Evolutionary conservation across 2,329 filamentous ascomycete species (phyloP).

Genomic region (Epichloe gansuensis): DNA sequence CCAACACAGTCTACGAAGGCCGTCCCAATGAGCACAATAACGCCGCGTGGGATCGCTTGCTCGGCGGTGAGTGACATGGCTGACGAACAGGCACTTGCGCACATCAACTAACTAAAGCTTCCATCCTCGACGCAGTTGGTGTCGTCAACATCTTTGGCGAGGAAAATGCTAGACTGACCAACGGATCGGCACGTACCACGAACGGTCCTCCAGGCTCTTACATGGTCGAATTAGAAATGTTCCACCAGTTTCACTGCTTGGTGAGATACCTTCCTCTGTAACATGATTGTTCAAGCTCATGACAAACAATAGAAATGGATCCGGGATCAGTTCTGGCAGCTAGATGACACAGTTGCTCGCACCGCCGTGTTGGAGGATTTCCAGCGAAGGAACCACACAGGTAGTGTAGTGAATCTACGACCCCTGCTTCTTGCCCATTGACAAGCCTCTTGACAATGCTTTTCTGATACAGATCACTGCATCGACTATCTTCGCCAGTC

Average conservation of each 20-base stretch:
- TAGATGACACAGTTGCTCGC: background rate
- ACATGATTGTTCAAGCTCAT: too few species aligned
- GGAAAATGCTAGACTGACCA: background rate
- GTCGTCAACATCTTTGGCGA: background rate
- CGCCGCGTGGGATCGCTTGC: background rate
- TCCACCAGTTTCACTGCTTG: constrained; percentile 3
- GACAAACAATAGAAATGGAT: background rate
- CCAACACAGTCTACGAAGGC: background rate
- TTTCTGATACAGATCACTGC: background rate
- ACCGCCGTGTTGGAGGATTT: too few species aligned
- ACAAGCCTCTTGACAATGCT: too few species aligned
- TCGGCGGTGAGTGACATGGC: background rate
- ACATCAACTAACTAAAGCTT: too few species aligned
- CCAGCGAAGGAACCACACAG: too few species aligned
- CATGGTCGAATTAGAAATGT: constrained; percentile 2
- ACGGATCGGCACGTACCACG: background rate
- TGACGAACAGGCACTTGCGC: too few species aligned
- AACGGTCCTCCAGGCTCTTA: background rate
- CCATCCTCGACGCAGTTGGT: background rate
- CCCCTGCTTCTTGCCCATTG: too few species aligned
- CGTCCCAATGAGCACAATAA: background rate
- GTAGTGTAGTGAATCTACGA: too few species aligned
- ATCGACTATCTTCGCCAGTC: constrained; percentile 1
- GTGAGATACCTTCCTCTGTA: background rate
- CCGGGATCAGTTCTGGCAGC: background rate